Evolutionary conservation across 2,329 filamentous ascomycete species (phyloP).

Genomic region (Fusarium sp.): DNA sequence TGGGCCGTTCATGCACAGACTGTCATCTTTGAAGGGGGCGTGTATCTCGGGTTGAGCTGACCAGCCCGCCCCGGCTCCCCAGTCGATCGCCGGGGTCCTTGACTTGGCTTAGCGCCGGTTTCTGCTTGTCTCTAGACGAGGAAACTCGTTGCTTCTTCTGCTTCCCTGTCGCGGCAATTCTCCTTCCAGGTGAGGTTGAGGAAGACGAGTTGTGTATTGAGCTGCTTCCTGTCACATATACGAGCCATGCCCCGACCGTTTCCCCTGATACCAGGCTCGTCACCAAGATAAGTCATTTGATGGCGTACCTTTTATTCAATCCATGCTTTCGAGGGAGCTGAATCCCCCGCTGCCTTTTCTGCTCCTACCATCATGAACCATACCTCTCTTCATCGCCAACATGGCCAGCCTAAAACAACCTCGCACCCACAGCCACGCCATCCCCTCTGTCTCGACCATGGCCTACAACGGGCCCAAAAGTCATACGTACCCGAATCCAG

Average conservation of each 20-base stretch:
- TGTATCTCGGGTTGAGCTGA: background rate
- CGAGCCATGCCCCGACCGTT: background rate
- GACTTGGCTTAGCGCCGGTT: background rate
- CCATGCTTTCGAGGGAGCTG: no score
- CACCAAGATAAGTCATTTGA: no score
- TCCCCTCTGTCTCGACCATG: no score
- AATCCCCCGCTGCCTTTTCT: no score
- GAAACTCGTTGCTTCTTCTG: background rate
- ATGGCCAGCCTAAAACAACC: no score
- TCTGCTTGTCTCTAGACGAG: background rate
- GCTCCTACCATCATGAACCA: no score
- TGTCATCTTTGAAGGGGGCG: background rate
- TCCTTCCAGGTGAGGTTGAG: background rate
- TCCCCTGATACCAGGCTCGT: no score
- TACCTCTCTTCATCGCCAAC: no score
- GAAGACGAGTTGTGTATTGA: background rate
- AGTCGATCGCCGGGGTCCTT: background rate
- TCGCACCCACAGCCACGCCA: no score
- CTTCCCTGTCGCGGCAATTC: background rate
- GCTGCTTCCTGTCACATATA: background rate
- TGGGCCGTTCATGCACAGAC: background rate
- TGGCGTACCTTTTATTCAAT: no score
- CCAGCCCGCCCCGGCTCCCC: background rate
- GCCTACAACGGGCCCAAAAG: no score
- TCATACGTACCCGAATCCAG: no score